A percentile compares a stretch with the other conserved stretches of the same genome.
Conservation (phyloP, 192 early-diverging fungal genomes). For the Jimgerdemannia lactiflua region DNA sequence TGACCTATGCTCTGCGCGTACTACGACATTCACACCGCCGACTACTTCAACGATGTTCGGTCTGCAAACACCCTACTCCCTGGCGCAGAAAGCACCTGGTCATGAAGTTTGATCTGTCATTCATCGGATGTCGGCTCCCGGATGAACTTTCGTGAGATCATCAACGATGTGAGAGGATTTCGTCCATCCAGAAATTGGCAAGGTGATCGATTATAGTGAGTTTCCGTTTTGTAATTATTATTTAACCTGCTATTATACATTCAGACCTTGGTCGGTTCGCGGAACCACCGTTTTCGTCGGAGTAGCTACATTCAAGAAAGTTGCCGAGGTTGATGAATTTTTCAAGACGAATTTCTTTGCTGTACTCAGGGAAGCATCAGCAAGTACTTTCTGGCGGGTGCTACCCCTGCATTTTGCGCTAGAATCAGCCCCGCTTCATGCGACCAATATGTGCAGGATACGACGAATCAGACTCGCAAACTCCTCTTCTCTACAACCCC, state of each 20-base stretch:
- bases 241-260: slow-evolving; percentile 20
- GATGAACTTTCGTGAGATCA: slow-evolving; percentile 14
- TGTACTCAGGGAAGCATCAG: slow-evolving; percentile 27
- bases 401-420: slow-evolving; percentile 27
- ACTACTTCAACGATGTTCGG: slow-evolving; percentile 29
- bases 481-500: slow-evolving; percentile 27
- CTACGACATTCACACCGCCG: slow-evolving; percentile 25
- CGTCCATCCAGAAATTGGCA: slow-evolving; percentile 13
- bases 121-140: slow-evolving; percentile 16
- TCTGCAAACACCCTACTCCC: slow-evolving; percentile 28
- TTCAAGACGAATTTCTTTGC: slow-evolving; percentile 30
- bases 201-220: slow-evolving; percentile 15
- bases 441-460: slow-evolving; percentile 28
- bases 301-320: slow-evolving; percentile 9
- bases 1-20: slow-evolving; percentile 20
- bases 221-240: slow-evolving; percentile 3
- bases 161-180: slow-evolving; percentile 17
- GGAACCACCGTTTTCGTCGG: slow-evolving; percentile 22
- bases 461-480: slow-evolving; percentile 24
- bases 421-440: slow-evolving; percentile 27
- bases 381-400: slow-evolving; percentile 36
- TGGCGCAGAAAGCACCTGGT: slow-evolving; percentile 28
- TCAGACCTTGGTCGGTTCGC: slow-evolving; percentile 22
- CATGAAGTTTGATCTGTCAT: slow-evolving; percentile 31
- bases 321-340: slow-evolving; percentile 24